phyloP scores from a whole-genome alignment of 331 rosid genomes.

The Erythrophleum ivorense region DNA sequence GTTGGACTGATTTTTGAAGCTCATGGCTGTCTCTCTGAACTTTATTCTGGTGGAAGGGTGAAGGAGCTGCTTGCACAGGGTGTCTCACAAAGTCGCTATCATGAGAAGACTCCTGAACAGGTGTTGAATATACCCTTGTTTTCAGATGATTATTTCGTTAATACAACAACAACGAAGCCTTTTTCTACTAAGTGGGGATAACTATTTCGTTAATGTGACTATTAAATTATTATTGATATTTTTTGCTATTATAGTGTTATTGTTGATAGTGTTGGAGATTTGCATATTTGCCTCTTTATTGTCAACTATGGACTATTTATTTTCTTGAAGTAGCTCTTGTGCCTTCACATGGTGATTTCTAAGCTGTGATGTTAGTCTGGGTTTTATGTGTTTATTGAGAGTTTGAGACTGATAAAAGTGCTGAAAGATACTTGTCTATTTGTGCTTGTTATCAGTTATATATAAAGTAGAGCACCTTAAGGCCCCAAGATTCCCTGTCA shows the following conservation, averaged over 20 bases:
- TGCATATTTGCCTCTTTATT: neutral
- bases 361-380: neutral
- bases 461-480: neutral
- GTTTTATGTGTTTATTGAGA: neutral
- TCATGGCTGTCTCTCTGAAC: conserved; percentile 88
- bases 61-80: conserved; percentile 99
- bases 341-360: neutral
- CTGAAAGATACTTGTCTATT: neutral
- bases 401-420: neutral
- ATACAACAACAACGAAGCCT: too few relatives aligned
- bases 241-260: neutral
- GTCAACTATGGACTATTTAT: neutral
- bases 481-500: neutral
- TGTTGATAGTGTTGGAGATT: neutral
- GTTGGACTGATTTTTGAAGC: conserved; percentile 80
- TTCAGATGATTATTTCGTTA: conserved; percentile 4
- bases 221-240: neutral
- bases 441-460: conserved; percentile 3
- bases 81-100: conserved; percentile 91
- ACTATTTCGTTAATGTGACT: neutral
- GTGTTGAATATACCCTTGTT: conserved; percentile 41
- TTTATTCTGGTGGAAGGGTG: conserved; percentile 97
- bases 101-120: conserved; percentile 99
- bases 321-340: neutral
- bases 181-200: too few relatives aligned